These are phyloP conservation scores for Jasminum sambac DNA, from an alignment of 257 asterid genomes.

Conservation along the genomic window DNA sequence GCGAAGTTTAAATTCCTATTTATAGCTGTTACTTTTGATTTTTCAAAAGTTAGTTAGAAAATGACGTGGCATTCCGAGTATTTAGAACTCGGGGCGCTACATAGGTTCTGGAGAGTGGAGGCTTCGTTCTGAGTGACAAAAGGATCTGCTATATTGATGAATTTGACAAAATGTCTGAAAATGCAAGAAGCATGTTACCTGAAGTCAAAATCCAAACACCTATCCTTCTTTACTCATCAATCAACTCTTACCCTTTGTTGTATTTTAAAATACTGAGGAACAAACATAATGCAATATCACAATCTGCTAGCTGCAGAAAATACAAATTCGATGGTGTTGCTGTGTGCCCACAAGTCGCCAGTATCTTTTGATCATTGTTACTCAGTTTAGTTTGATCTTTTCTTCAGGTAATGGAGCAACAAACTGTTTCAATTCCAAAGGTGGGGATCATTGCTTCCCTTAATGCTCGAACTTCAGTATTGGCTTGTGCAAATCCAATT, in stretches of 20 bases:
- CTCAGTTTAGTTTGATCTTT: constrained; percentile 16
- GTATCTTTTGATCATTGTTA: background rate
- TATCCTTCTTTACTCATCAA: background rate
- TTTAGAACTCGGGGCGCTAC: too few relatives aligned
- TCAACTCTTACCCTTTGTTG: constrained; percentile 6
- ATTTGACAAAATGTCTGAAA: constrained; percentile 97
- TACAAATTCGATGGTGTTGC: background rate
- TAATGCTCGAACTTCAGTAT: constrained; percentile 95
- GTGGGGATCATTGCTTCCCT: constrained; percentile 98
- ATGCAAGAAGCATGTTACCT: constrained; percentile 96
- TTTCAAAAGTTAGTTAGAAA: too few relatives aligned
- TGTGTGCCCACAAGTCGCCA: background rate
- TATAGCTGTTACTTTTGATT: too few relatives aligned
- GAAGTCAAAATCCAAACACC: constrained; percentile 53
- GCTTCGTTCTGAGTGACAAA: constrained; percentile 90
- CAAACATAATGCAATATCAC: background rate
- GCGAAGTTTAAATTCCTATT: too few relatives aligned
- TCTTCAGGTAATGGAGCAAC: constrained; percentile 97
- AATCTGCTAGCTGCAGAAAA: background rate
- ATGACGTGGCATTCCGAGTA: too few relatives aligned
- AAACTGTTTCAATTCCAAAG: constrained; percentile 95
- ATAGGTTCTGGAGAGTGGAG: constrained; percentile 99
- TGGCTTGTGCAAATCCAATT: constrained; percentile 97
- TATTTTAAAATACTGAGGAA: background rate
- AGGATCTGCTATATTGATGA: constrained; percentile 98